These are phyloP conservation scores for Magnusiomyces fungicola DNA, from an alignment of 1,139 yeast genomes.

Conservation along the genomic window DNA sequence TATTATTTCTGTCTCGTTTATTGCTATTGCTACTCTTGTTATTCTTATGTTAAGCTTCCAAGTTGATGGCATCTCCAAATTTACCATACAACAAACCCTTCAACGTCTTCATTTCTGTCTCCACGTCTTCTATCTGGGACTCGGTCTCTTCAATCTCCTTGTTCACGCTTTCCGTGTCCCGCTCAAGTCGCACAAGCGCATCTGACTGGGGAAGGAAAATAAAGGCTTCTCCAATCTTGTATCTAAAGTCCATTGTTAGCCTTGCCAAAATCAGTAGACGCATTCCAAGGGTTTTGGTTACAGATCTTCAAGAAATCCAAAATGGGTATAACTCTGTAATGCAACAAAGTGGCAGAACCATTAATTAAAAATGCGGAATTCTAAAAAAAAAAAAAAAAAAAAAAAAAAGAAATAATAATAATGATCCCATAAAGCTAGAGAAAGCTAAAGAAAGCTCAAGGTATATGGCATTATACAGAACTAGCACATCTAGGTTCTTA, in stretches of 20 bases:
- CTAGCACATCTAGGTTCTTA: too few species aligned
- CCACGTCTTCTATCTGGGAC: slow-evolving; percentile 43
- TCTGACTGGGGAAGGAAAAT: slow-evolving; percentile 57
- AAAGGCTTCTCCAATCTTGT: slow-evolving; percentile 72
- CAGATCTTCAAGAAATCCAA: too few species aligned
- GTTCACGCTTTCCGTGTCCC: slow-evolving; percentile 48
- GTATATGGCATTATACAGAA: too few species aligned
- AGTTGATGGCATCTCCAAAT: slow-evolving; percentile 82
- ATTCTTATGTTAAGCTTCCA: slow-evolving; percentile 40
- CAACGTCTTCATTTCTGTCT: slow-evolving; percentile 48
- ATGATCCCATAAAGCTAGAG: too few species aligned
- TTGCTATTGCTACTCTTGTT: background rate
- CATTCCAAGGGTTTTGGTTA: too few species aligned
- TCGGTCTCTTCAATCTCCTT: slow-evolving; percentile 43
- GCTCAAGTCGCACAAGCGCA: slow-evolving; percentile 60
- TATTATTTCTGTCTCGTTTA: background rate
- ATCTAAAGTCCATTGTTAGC: slow-evolving; percentile 25
- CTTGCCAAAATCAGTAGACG: too few species aligned
- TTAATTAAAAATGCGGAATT: too few species aligned
- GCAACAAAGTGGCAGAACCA: too few species aligned
- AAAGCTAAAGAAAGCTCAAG: too few species aligned
- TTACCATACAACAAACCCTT: slow-evolving; percentile 76
- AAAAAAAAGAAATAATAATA: too few species aligned
- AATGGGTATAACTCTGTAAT: too few species aligned
- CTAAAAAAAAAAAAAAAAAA: too few species aligned